phyloP scores from a whole-genome alignment of 2,329 filamentous ascomycete genomes.

The Cladosporium sphaerospermum region DNA sequence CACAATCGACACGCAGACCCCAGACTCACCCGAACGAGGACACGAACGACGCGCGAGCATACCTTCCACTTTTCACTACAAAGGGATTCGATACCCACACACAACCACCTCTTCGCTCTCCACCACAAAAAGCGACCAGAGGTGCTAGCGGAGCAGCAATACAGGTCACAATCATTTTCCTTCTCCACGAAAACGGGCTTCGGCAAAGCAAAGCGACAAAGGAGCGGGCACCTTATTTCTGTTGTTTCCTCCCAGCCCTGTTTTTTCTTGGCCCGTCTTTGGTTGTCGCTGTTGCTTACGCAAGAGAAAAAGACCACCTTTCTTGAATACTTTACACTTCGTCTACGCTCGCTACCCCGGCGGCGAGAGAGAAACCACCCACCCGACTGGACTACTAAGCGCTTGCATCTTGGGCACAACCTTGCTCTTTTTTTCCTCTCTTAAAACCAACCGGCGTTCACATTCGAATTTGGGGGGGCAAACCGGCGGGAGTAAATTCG shows the following conservation, averaged over 20 bases:
- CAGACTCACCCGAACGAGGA: slow-evolving; percentile 7
- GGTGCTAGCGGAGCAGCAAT: not conserved
- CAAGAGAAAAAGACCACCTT: not conserved
- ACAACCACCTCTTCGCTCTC: not conserved
- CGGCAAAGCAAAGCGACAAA: not conserved
- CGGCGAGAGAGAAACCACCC: not conserved
- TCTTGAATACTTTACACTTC: slow-evolving; percentile 11
- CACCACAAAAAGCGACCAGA: no score
- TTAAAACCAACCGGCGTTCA: no score
- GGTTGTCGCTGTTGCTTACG: not conserved
- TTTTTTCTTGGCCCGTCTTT: no score
- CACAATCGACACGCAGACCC: slow-evolving; percentile 5
- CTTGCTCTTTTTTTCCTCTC: not conserved
- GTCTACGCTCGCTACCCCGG: not conserved
- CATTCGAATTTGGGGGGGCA: not conserved
- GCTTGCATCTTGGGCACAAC: slow-evolving; percentile 11
- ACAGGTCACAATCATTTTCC: not conserved
- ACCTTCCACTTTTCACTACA: not conserved
- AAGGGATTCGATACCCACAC: not conserved
- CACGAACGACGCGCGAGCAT: slow-evolving; percentile 6
- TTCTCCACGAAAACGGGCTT: not conserved
- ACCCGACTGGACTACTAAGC: slow-evolving; percentile 10
- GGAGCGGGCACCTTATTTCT: not conserved
- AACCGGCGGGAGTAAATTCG: not conserved
- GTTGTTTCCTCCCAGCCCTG: not conserved